Evolutionary conservation across 345 rosid genomes (phyloP).

Genomic region (Mallotus nudiflorus): DNA sequence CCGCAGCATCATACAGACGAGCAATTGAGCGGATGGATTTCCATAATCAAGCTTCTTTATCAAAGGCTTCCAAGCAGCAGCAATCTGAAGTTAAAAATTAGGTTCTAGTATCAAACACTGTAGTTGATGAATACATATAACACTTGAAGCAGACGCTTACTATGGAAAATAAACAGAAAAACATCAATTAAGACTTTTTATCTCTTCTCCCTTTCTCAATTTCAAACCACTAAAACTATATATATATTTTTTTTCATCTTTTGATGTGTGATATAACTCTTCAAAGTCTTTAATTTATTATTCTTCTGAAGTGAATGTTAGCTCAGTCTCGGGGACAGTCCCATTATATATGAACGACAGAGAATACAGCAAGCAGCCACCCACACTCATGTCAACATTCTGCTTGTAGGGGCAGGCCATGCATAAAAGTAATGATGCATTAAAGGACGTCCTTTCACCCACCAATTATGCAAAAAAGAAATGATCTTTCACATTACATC

Average conservation of each 20-base stretch:
- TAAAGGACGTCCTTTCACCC: no score
- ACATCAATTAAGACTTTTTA: neutral
- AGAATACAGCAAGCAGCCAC: no score
- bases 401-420: neutral
- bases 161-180: neutral
- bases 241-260: neutral
- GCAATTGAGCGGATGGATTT: conserved; percentile 86
- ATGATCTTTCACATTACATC: no score
- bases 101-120: neutral
- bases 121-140: no score
- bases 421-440: neutral
- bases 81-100: conserved; percentile 55
- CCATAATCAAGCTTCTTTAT: conserved; percentile 72
- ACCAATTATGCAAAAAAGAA: no score
- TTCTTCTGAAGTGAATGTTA: neutral
- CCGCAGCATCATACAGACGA: conserved; percentile 79
- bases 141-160: neutral
- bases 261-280: neutral
- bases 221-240: neutral
- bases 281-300: neutral
- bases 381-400: no score
- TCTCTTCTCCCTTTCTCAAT: neutral
- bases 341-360: neutral
- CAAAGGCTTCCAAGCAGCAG: conserved; percentile 90
- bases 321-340: neutral